phyloP scores from a whole-genome alignment of 2,329 filamentous ascomycete species.

The Penicillium brevicompactum region DNA sequence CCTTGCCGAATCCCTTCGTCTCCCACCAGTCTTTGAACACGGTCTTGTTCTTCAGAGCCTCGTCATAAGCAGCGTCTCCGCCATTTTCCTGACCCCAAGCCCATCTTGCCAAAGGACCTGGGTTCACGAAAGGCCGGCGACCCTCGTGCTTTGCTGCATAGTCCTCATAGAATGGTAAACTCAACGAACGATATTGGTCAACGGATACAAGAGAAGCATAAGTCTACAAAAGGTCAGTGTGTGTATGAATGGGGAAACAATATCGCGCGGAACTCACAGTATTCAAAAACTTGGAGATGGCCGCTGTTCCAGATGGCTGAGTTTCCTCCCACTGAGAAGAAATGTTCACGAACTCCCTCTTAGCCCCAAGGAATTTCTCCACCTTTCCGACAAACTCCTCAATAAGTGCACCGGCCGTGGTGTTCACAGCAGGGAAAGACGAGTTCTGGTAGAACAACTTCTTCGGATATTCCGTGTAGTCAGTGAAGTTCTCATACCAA shows the following conservation, averaged over 20 bases:
- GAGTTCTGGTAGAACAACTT: constrained; percentile 15
- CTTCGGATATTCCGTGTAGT: constrained; percentile 26
- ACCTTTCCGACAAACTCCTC: constrained; percentile 26
- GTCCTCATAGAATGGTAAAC: constrained; percentile 28
- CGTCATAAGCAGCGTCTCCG: constrained; percentile 19
- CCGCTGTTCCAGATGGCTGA: constrained; percentile 13
- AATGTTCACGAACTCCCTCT: constrained; percentile 31
- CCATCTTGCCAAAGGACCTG: constrained; percentile 30
- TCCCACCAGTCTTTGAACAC: constrained; percentile 39
- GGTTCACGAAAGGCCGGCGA: constrained; percentile 32
- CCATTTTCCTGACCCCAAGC: constrained; percentile 20
- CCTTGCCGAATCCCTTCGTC: constrained; percentile 24
- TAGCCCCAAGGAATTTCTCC: constrained; percentile 26
- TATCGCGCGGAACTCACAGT: not conserved
- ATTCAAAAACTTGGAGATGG: constrained; percentile 8
- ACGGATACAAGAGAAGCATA: constrained; percentile 22
- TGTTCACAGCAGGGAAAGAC: constrained; percentile 13
- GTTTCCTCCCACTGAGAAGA: constrained; percentile 26
- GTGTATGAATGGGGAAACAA: not conserved
- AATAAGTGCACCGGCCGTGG: constrained; percentile 28
- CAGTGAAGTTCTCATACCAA: constrained; percentile 21
- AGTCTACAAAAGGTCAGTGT: constrained; percentile 8
- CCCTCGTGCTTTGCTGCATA: constrained; percentile 26
- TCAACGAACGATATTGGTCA: constrained; percentile 20
- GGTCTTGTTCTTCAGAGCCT: constrained; percentile 36